Evolutionary conservation across 192 early-diverging fungal species (phyloP).

Genomic region (Gigaspora rosea): DNA sequence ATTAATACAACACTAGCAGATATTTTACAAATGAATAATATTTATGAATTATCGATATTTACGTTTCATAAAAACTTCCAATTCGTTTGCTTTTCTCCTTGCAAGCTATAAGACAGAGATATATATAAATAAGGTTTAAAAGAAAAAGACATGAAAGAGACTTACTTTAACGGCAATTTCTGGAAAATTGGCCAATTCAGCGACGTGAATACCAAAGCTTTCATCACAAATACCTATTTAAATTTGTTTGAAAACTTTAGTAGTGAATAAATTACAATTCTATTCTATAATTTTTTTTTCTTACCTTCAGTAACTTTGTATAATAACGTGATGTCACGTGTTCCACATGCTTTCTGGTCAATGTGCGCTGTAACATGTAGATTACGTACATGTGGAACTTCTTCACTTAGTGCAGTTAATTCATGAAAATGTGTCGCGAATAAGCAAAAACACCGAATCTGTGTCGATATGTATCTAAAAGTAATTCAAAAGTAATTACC

Average conservation of each 20-base stretch:
- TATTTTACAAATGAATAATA: constrained; percentile 7
- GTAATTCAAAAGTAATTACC: not conserved
- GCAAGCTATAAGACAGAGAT: constrained; percentile 54
- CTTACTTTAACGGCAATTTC: constrained; percentile 62
- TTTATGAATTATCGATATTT: constrained; percentile 1
- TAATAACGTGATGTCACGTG: constrained; percentile 79
- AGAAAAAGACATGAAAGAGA: not conserved
- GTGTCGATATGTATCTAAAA: constrained; percentile 67
- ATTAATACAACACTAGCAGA: constrained; percentile 28
- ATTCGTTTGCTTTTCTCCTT: constrained; percentile 82
- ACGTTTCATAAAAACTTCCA: constrained; percentile 71
- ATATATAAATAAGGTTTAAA: not conserved
- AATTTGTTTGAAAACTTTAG: constrained; percentile 6
- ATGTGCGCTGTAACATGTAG: constrained; percentile 81
- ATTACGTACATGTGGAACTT: constrained; percentile 77
- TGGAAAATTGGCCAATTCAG: constrained; percentile 91
- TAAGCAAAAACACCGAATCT: constrained; percentile 72
- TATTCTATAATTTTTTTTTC: constrained; percentile 1
- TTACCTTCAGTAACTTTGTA: constrained; percentile 84
- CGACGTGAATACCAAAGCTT: constrained; percentile 98
- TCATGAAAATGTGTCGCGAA: constrained; percentile 99
- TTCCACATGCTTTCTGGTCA: constrained; percentile 32
- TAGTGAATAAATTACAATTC: not conserved
- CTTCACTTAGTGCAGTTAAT: constrained; percentile 77
- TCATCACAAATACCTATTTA: constrained; percentile 82